phyloP scores from a whole-genome alignment of 768 basidiomycete genomes.

The Leucocoprinus leucothites region DNA sequence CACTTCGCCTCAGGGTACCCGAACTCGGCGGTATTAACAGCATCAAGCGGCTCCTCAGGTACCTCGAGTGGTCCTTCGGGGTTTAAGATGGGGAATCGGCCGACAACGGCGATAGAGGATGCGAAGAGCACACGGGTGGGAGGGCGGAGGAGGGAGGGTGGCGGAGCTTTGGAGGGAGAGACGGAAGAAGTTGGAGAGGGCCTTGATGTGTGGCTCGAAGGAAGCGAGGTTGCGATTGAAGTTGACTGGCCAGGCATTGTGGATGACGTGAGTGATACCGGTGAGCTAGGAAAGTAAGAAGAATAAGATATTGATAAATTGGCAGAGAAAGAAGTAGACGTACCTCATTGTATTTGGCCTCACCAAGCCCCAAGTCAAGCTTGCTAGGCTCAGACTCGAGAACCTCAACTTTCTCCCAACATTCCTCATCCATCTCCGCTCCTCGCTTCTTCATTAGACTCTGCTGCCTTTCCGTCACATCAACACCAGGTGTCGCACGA shows the following conservation, averaged over 20 bases:
- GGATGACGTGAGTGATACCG: constrained; percentile 26
- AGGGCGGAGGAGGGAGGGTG: constrained; percentile 29
- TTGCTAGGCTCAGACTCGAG: constrained; percentile 25
- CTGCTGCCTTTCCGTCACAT: constrained; percentile 23
- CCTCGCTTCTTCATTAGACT: constrained; percentile 29
- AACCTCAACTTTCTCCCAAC: constrained; percentile 29
- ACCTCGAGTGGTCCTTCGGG: constrained; percentile 25
- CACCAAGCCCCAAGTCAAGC: constrained; percentile 22
- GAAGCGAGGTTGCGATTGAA: constrained; percentile 39
- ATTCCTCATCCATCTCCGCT: constrained; percentile 17
- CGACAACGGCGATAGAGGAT: constrained; percentile 33
- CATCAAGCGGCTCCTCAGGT: constrained; percentile 28
- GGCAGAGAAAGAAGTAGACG: neutral
- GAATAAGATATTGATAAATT: neutral
- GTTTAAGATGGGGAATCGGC: constrained; percentile 26
- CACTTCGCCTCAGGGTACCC: constrained; percentile 39
- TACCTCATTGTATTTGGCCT: constrained; percentile 25
- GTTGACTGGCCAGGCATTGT: constrained; percentile 44
- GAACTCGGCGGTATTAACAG: constrained; percentile 25
- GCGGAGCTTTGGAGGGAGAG: constrained; percentile 29
- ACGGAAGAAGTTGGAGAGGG: constrained; percentile 20
- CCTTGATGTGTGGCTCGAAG: constrained; percentile 38
- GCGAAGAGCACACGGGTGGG: constrained; percentile 29
- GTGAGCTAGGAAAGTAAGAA: constrained; percentile 15
- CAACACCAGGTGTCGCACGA: constrained; percentile 18